These are phyloP conservation scores for Castanea mollissima DNA, from an alignment of 306 rosid species.

Conservation along the genomic window DNA sequence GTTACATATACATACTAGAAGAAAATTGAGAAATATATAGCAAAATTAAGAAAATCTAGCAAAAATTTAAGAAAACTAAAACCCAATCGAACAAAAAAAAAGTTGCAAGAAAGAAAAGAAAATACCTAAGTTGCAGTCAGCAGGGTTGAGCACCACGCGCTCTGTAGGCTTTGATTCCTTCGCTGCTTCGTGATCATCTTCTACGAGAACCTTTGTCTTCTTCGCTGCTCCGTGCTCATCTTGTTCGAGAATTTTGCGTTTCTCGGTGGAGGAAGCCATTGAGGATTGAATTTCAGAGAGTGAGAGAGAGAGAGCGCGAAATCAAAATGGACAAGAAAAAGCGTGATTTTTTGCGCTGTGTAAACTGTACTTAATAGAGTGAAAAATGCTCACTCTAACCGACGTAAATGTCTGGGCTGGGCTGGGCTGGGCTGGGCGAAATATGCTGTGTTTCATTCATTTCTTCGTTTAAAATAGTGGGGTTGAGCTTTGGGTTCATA, in stretches of 20 bases:
- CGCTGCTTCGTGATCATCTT: not conserved
- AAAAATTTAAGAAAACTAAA: not conserved
- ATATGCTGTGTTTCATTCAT: no score
- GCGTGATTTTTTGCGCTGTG: not conserved
- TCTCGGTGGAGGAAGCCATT: conserved; percentile 31
- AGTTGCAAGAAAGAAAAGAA: not conserved
- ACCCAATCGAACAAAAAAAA: not conserved
- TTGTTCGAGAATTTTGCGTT: conserved; percentile 6
- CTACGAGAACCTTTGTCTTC: conserved; percentile 8
- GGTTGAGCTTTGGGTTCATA: no score
- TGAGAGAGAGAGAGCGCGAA: not conserved
- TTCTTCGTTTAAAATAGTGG: no score
- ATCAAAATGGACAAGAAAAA: no score
- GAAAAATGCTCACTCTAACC: not conserved
- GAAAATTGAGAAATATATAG: no score
- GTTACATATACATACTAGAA: no score
- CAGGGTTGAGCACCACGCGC: conserved; percentile 31
- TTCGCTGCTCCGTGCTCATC: conserved; percentile 2
- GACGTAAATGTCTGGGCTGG: not conserved
- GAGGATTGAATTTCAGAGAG: not conserved
- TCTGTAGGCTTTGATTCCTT: conserved; percentile 12
- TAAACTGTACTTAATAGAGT: not conserved
- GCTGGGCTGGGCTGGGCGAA: no score
- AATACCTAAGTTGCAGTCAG: conserved; percentile 40
- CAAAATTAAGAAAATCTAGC: no score